Percentiles rank a stretch among this genome's conserved stretches.
phyloP scores from a whole-genome alignment of 768 basidiomycete species.

The Suillus ampliporus region DNA sequence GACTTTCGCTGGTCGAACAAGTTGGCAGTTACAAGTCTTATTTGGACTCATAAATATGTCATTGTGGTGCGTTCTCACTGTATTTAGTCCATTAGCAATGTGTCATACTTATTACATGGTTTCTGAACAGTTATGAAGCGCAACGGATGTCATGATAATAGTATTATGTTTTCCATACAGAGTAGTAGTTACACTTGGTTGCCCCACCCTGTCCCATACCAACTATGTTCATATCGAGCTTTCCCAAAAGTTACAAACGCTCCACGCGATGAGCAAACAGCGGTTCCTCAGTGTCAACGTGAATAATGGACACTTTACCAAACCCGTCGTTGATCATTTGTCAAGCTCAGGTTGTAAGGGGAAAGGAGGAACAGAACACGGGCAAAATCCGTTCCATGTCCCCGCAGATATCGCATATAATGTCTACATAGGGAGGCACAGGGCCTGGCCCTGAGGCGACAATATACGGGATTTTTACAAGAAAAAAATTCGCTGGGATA shows the following conservation, averaged over 20 bases:
- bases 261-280: neutral
- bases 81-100: neutral
- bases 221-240: neutral
- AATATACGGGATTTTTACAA: neutral
- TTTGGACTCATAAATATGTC: neutral
- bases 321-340: no score
- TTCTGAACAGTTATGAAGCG: neutral
- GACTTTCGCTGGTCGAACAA: conserved; percentile 12
- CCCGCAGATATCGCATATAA: neutral
- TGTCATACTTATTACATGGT: neutral
- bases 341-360: neutral
- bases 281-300: no score
- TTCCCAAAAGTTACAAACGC: neutral
- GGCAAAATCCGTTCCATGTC: neutral
- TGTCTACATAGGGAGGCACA: neutral
- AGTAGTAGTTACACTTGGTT: neutral
- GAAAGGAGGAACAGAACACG: neutral
- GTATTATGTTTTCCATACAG: neutral
- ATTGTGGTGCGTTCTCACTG: neutral
- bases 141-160: neutral
- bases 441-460: neutral
- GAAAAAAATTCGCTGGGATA: no score
- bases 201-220: no score
- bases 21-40: neutral
- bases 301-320: no score